Evolutionary conservation across 2,329 filamentous ascomycete genomes (phyloP).

Genomic region (Monosporascus sp.): DNA sequence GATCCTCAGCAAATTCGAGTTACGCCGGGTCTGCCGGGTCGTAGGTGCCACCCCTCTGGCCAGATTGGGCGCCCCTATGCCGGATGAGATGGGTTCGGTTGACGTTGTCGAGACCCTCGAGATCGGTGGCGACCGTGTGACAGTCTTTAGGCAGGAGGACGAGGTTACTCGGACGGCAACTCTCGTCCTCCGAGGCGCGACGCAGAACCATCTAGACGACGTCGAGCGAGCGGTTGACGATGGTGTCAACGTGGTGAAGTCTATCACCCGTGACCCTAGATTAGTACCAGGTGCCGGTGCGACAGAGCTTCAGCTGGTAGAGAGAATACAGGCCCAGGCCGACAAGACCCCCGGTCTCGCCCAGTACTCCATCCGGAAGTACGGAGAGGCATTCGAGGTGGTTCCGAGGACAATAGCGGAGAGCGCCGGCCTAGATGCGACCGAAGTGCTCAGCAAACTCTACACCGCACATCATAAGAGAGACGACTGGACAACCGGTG

Average conservation of each 20-base stretch:
- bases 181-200: slow-evolving; percentile 88
- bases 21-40: slow-evolving; percentile 89
- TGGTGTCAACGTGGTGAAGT: slow-evolving; percentile 97
- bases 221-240: slow-evolving; percentile 96
- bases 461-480: slow-evolving; percentile 92
- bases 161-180: slow-evolving; percentile 90
- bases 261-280: slow-evolving; percentile 87
- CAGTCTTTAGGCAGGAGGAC: slow-evolving; percentile 95
- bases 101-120: slow-evolving; percentile 96
- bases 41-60: slow-evolving; percentile 96
- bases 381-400: slow-evolving; percentile 94
- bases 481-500: slow-evolving; percentile 83
- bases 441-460: slow-evolving; percentile 87
- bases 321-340: slow-evolving; percentile 83
- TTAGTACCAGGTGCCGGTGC: slow-evolving; percentile 92
- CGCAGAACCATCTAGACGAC: slow-evolving; percentile 96
- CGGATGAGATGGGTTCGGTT: slow-evolving; percentile 96
- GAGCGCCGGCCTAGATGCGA: slow-evolving; percentile 91
- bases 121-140: slow-evolving; percentile 96
- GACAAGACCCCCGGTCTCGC: slow-evolving; percentile 90
- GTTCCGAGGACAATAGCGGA: slow-evolving; percentile 91
- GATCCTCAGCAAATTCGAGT: slow-evolving; percentile 96
- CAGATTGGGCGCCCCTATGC: slow-evolving; percentile 93
- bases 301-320: slow-evolving; percentile 88
- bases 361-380: slow-evolving; percentile 97